Conservation (phyloP, 768 basidiomycete genomes). For the Rhodotorula kratochvilovae region DNA sequence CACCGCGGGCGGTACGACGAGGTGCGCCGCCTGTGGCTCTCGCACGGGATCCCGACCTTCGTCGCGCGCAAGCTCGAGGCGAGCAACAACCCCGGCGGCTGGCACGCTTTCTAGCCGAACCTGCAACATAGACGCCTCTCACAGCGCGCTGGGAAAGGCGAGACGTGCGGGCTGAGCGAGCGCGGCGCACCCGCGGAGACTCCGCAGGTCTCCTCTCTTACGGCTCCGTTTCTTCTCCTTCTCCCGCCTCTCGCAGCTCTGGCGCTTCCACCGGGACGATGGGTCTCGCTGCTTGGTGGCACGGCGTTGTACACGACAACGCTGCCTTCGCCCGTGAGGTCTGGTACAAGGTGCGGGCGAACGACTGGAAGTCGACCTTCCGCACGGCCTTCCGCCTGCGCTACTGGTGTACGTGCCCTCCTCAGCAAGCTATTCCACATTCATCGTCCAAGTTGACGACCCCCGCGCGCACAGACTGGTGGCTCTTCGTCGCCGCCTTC, state of each 20-base stretch:
- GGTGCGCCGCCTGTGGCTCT: slow-evolving; percentile 81
- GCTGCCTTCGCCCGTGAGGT: too few relatives aligned
- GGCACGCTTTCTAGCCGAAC: slow-evolving; percentile 10
- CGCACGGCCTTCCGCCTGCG: not conserved
- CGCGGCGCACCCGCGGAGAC: too few relatives aligned
- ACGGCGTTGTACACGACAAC: not conserved
- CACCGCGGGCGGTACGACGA: slow-evolving; percentile 86
- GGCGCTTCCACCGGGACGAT: too few relatives aligned
- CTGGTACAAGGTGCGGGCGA: not conserved
- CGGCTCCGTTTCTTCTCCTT: too few relatives aligned
- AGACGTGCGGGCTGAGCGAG: too few relatives aligned
- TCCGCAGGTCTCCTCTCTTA: too few relatives aligned
- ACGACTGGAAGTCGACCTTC: not conserved
- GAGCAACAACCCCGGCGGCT: slow-evolving; percentile 27
- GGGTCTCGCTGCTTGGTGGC: not conserved
- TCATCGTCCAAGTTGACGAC: too few relatives aligned
- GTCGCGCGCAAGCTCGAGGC: slow-evolving; percentile 85
- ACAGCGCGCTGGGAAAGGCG: not conserved
- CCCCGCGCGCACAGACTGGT: not conserved
- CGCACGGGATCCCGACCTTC: slow-evolving; percentile 79
- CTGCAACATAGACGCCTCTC: not conserved
- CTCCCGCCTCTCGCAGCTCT: not conserved
- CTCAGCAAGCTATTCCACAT: too few relatives aligned
- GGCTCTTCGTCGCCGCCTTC: not conserved
- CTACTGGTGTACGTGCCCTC: not conserved